Conservation (phyloP, 345 rosid genomes). For the Citrus reticulata region DNA sequence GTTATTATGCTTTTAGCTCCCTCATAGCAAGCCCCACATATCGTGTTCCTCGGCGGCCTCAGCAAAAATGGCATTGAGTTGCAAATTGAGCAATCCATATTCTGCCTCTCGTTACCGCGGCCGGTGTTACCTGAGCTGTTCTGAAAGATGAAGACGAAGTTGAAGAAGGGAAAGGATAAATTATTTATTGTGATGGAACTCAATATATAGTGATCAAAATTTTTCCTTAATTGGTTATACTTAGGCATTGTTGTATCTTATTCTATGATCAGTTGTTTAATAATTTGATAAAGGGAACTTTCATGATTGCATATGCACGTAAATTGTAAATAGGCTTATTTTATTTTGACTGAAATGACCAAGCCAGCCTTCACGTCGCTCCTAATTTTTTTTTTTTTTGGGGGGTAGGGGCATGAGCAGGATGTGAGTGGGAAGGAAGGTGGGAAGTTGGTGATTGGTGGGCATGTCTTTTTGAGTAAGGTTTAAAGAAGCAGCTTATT, state of each 20-base stretch:
- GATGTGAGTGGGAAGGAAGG: neutral
- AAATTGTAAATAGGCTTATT: neutral
- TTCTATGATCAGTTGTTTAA: neutral
- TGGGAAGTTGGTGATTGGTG: conserved; percentile 30
- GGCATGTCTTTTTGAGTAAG: conserved; percentile 29
- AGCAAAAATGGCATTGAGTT: conserved; percentile 64
- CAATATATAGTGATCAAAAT: conserved; percentile 15
- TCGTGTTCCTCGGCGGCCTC: conserved; percentile 86
- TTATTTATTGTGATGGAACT: conserved; percentile 25
- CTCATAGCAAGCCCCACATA: conserved; percentile 75
- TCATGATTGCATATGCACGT: conserved; percentile 22
- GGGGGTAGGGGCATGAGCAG: neutral
- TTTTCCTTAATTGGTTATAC: neutral
- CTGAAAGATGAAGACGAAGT: neutral
- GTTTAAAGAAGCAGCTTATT: conserved; percentile 15
- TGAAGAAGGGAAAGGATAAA: conserved; percentile 11
- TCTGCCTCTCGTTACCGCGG: neutral
- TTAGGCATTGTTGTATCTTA: conserved; percentile 18
- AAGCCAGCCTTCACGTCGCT: neutral
- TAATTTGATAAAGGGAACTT: conserved; percentile 1
- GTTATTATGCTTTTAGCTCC: conserved; percentile 53
- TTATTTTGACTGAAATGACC: conserved; percentile 17
- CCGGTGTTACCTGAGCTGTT: neutral
- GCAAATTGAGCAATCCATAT: conserved; percentile 86
- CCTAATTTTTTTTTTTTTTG: neutral